These are phyloP conservation scores for Corymbia calophylla DNA, from an alignment of 441 rosid genomes.

Conservation along the genomic window DNA sequence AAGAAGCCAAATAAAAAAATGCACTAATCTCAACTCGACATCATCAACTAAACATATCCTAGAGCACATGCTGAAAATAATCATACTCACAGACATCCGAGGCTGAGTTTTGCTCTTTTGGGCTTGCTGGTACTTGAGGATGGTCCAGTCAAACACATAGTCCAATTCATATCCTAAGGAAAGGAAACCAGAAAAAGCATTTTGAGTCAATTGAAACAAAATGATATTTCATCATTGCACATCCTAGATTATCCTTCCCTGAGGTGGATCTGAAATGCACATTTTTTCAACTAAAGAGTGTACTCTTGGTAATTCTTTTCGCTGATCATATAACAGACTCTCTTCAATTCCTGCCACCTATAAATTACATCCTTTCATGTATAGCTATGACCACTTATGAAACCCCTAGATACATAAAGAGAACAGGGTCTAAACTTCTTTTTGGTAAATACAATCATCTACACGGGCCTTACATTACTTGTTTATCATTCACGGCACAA, in stretches of 20 bases:
- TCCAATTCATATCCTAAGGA: constrained; percentile 9
- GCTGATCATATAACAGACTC: neutral
- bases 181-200: neutral
- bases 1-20: neutral
- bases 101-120: constrained; percentile 6
- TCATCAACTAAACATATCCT: neutral
- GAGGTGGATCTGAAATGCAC: neutral
- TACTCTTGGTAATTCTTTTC: neutral
- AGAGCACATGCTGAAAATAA: neutral
- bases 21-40: neutral
- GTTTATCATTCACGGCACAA: neutral
- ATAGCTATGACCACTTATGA: neutral
- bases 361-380: neutral
- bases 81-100: constrained; percentile 8
- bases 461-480: neutral
- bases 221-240: neutral
- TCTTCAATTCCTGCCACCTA: neutral
- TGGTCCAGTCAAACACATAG: constrained; percentile 13
- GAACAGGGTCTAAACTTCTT: neutral
- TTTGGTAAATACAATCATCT: neutral
- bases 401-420: neutral
- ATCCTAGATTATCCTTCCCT: neutral
- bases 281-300: neutral
- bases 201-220: neutral
- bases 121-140: constrained; percentile 14